Base-by-base conservation (phyloP, 352 stramenopile genomes). In the Pythium chondricola region DNA sequence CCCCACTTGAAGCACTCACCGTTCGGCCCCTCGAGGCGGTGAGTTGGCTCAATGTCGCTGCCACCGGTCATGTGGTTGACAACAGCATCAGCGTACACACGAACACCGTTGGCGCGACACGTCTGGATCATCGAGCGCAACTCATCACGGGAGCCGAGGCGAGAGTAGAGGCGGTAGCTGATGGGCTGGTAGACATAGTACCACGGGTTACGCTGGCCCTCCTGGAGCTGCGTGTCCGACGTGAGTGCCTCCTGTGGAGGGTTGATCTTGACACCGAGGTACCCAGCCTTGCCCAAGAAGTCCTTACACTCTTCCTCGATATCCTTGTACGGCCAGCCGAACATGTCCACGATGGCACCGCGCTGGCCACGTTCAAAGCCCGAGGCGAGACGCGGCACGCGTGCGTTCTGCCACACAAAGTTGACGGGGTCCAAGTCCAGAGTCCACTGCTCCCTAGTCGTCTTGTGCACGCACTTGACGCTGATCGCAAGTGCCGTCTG, bases 261-360 rank as follows among this genome's bases (percentile, higher is more conserved):
- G 21, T 72, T 81, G 47, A 88, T 75, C 61, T 86, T 88, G 24
- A 85, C 69, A 4, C 76, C 74, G 41, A 88, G 65, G 60, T 86
- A 86, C 1, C 75, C 71, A 3, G 74, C 71, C 22, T 84, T 83
- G 26, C 70, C 71, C 20, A 88, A 38, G 44, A 84, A 83, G 29
- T 74, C 62, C 4, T 52, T 36, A 45, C 74, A 88, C 41, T 88
- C 76, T n/a, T 65, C 43, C 20, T 74, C 74, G 26, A 86, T 83
- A 37, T 84, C 76, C 13, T 58, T 50, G 47, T 83, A 83, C 17
- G 76, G 71, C 76, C 74, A 86, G 6, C 72, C 73, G 30, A 88
- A 88, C 10, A 88, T 41, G 22, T 86, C 76, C 6, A 86, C 74
- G 52, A 86, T 77, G 3, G 76, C 74, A 4, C 74, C 76, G 3